Evolutionary conservation across 202 grass and related monocot species (phyloP).

Genomic region (Cymbopogon flexuosus): DNA sequence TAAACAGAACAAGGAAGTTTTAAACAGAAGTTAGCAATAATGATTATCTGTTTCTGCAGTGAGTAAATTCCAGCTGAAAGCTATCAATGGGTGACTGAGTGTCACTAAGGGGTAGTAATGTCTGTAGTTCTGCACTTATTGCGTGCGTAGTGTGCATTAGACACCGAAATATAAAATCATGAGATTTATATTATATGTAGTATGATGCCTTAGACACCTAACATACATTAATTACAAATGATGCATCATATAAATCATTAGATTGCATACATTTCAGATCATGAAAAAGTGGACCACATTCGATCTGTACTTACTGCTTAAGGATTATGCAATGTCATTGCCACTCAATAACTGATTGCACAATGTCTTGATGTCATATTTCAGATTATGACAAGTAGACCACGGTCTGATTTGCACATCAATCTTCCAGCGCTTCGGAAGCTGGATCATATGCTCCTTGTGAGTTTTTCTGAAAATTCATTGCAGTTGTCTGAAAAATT

Average conservation of each 20-base stretch:
- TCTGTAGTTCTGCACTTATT: not conserved
- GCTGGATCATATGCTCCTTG: slow-evolving; percentile 89
- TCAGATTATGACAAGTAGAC: slow-evolving; percentile 86
- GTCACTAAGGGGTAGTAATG: not conserved
- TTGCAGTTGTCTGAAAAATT: too few relatives aligned
- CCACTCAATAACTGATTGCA: not conserved
- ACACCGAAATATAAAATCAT: not conserved
- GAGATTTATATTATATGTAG: not conserved
- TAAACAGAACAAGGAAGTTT: not conserved
- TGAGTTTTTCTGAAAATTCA: slow-evolving; percentile 38
- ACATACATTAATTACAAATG: not conserved
- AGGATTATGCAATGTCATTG: not conserved
- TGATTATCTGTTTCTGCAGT: slow-evolving; percentile 3
- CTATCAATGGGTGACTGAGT: not conserved
- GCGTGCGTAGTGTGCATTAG: not conserved
- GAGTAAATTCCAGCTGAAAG: not conserved
- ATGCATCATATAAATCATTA: not conserved
- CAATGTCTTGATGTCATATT: not conserved
- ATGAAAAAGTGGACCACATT: not conserved
- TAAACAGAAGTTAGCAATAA: not conserved
- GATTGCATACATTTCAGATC: not conserved
- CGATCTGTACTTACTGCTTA: not conserved
- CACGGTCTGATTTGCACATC: slow-evolving; percentile 67
- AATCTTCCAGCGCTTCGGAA: slow-evolving; percentile 82
- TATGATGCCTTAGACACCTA: not conserved